Base-by-base conservation (phyloP, 169 alveolate species). In the Neospora caninum region DNA sequence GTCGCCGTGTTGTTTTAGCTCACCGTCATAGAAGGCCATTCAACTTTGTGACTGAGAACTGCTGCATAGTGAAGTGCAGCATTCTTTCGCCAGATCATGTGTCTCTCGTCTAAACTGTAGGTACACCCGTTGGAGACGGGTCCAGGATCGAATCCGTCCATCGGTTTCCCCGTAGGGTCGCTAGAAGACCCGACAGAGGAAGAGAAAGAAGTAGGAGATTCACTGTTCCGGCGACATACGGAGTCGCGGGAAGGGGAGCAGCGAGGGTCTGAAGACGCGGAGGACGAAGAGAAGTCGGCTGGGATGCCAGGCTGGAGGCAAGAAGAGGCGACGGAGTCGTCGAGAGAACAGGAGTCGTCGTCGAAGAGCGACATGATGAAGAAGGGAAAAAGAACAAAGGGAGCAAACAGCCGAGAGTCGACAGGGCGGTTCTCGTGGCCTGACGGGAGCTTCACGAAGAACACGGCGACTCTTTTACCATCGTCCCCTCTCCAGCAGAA, bases 11-110 rank as follows among this genome's bases (percentile, higher is more conserved):
- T 69, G 80, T 45, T 41, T n/a, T 2, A 25, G 27, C 94, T 36
- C 80, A 93, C 95, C 7, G 95, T 88, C 94, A 93, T 69, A 27
- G 95, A 88, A 31, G 95, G 95, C 95, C 95, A 93, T 16, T 93
- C 95, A 22, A 93, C 41, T 67, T 70, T 58, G 94, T 93, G 95
- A 34, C 92, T 83, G 43, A 93, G 80, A 34, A 93, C 58, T 0
- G 91, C 88, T 43, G 49, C 88, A 86, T 93, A 93, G 88, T 73
- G 83, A 70, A 93, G 88, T 18, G 95, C 92, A 27, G 95, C 93
- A 39, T 93, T 93, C 73, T 89, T 88, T 9, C 95, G 20, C 95
- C 95, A 93, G 25, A 93, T 45, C 53, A 93, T 41, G 54, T 88
- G 94, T 38, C 94, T 49, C 70, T 91, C 94, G 69, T 91, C 94